Base-by-base conservation (phyloP, 2,329 filamentous ascomycete species). In the Seiridium unicorne region DNA sequence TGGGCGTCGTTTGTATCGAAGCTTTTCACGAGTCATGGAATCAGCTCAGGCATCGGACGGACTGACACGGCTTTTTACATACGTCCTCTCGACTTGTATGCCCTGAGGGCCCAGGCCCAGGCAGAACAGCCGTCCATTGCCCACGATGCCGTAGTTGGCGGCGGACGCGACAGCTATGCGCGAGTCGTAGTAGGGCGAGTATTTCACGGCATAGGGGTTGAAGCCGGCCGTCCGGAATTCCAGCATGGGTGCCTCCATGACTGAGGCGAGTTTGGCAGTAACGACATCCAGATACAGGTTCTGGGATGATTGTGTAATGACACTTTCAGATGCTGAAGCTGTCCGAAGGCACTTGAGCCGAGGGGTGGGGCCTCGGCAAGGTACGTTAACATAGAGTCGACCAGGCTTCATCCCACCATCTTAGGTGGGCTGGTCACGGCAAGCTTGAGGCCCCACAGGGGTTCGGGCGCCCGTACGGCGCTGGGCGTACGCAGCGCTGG, bases 1-100 rank as follows among this genome's bases (percentile, higher is more conserved):
- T 98, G 89, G 49, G 93, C 91, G 75, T 99, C 95, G 79, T 98
- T 96, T 9, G 95, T 99, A 71, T 97, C 94, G 79, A 94, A 99
- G 72, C 91, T 94, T 66, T 53, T 5, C 1, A 11, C 11, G 26
- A 10, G 3, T 10, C 11, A n/a, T 31, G 10, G 32, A 9, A 7
- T 38, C 32, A 38, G 32, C 9, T 26, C 5, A 9, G 8, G 10
- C 47, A 11, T 18, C 9, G 5, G 35, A 66, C 79, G 68, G 18
- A 26, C 18, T 26, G 18, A 26, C 18, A 26, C 18, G 18, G 18
- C 18, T 26, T 26, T 26, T 26, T 26, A 26, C 18, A 26, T 72
- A 94, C 88, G 85, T 89, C 81, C 95, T 96, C 74, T 96, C 88
- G 55, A 92, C 86, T 58, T 90, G 87, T 60, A 97, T 90, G 8